phyloP scores from a whole-genome alignment of 2,329 filamentous ascomycete species.

The Fusarium succisae region DNA sequence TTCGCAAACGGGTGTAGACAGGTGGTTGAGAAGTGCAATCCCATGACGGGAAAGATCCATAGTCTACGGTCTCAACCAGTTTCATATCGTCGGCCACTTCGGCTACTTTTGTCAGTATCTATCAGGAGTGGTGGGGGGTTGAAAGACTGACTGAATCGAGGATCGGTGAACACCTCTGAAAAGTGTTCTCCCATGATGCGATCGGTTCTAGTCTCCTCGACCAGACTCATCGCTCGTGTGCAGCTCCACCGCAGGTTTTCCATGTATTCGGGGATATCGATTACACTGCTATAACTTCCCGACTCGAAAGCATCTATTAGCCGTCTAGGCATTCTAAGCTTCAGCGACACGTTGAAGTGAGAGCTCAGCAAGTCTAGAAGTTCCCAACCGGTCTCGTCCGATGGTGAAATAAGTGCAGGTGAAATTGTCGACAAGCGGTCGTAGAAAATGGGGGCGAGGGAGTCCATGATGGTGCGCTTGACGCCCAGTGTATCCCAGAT shows the following conservation, averaged over 20 bases:
- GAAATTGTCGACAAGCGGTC: constrained; percentile 64
- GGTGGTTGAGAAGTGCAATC: constrained; percentile 50
- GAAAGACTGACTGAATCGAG: constrained; percentile 56
- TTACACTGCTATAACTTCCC: constrained; percentile 61
- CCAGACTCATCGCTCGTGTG: constrained; percentile 61
- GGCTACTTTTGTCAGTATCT: constrained; percentile 45
- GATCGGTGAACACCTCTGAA: constrained; percentile 54
- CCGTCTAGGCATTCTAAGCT: constrained; percentile 54
- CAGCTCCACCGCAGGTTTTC: constrained; percentile 58
- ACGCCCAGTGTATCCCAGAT: constrained; percentile 63
- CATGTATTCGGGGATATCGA: constrained; percentile 57
- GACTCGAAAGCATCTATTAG: constrained; percentile 59
- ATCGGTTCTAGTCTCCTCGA: constrained; percentile 60
- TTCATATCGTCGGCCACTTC: constrained; percentile 52
- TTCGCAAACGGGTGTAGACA: constrained; percentile 56
- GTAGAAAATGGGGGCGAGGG: constrained; percentile 63
- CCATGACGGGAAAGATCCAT: constrained; percentile 61
- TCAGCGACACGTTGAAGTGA: constrained; percentile 59
- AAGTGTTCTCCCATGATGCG: constrained; percentile 54
- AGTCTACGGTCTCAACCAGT: constrained; percentile 59
- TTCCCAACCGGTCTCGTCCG: constrained; percentile 46
- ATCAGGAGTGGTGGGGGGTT: accelerated
- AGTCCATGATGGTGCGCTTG: constrained; percentile 67
- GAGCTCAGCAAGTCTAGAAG: constrained; percentile 55
- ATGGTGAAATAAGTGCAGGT: constrained; percentile 51